Base-by-base conservation (phyloP, 2,329 filamentous ascomycete species). In the Neophaeococcomyces aloes region DNA sequence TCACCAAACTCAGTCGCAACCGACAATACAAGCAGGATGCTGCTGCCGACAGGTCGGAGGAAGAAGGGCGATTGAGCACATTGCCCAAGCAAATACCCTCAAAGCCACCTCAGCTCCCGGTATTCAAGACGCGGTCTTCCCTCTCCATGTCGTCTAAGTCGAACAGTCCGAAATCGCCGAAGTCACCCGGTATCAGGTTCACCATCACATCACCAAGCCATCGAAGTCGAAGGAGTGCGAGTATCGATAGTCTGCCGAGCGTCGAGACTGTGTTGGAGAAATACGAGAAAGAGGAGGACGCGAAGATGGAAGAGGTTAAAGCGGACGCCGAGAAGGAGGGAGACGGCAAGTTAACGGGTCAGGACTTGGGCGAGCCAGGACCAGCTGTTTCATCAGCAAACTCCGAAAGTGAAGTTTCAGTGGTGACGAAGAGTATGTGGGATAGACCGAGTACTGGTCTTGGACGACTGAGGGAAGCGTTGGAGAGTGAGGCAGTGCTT, bases 281-380 rank as follows among this genome's bases (percentile, higher is more conserved):
- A 3, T 41, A 32, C n/a, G 38, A 89, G 63, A 55, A 70, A 64
- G 57, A 95, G 63, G 88, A 88, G 95, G 38, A 69, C 71, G 35
- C 65, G 67, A 29, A 76, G 72, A 38, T 75, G 71, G 25, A 6
- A 41, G 29, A 30, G 8, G 29, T 32, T 19, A 32, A 21, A 21
- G 14, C 10, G 7, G 18, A 10, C 5, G 23, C 32, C 2, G 29
- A 32, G 6, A 4, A 8, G 6, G 29, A 41, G 17, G 18, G 7
- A 7, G 23, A 18, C 11, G 19, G n/a, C 3, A 19, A 32, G 29
- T 19, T 33, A 7, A 3, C 4, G 13, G 29, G 33, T 11, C 27
- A 23, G 5, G 29, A 41, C 4, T 14, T 41, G 18, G 38, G 38
- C 10, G 38, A 32, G 19, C 38, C 38, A 33, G 38, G 38, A 2